These are phyloP conservation scores for Flagelloscypha sp. DNA, from an alignment of 768 basidiomycete species.

Conservation along the genomic window DNA sequence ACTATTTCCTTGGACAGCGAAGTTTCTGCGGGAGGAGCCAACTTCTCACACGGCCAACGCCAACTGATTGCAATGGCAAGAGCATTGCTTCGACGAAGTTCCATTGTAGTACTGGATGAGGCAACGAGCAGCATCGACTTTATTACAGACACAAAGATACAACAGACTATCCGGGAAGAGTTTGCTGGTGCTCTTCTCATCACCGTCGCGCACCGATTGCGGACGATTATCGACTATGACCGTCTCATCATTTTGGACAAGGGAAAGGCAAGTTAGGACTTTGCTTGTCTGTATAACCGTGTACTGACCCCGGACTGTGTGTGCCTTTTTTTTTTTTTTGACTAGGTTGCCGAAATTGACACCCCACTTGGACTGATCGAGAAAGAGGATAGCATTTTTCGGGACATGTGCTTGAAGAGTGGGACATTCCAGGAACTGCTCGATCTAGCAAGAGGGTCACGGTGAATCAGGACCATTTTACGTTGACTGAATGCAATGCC, in stretches of 20 bases:
- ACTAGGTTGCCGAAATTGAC: conserved; percentile 35
- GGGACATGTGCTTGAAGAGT: conserved; percentile 42
- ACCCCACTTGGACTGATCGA: conserved; percentile 43
- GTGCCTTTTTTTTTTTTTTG: too few relatives aligned
- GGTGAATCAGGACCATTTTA: too few relatives aligned
- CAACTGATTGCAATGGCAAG: conserved; percentile 40
- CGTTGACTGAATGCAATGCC: too few relatives aligned
- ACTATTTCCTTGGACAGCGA: conserved; percentile 60
- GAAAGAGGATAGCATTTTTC: conserved; percentile 39
- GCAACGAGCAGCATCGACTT: not conserved
- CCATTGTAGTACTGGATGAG: conserved; percentile 60
- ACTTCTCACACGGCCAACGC: conserved; percentile 72
- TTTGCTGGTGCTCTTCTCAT: conserved; percentile 65
- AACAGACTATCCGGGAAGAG: conserved; percentile 66
- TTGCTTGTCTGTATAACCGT: too few relatives aligned
- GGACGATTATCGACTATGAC: conserved; percentile 72
- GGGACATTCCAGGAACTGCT: conserved; percentile 15
- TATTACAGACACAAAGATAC: conserved; percentile 64
- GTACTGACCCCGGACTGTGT: too few relatives aligned
- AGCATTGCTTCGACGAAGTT: conserved; percentile 53
- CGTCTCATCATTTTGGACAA: conserved; percentile 63
- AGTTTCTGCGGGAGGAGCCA: conserved; percentile 68
- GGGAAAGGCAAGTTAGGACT: conserved; percentile 45
- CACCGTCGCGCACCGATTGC: conserved; percentile 76
- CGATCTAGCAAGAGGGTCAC: too few relatives aligned